phyloP scores from a whole-genome alignment of 257 asterid genomes.

The Ligustrum vulgare region DNA sequence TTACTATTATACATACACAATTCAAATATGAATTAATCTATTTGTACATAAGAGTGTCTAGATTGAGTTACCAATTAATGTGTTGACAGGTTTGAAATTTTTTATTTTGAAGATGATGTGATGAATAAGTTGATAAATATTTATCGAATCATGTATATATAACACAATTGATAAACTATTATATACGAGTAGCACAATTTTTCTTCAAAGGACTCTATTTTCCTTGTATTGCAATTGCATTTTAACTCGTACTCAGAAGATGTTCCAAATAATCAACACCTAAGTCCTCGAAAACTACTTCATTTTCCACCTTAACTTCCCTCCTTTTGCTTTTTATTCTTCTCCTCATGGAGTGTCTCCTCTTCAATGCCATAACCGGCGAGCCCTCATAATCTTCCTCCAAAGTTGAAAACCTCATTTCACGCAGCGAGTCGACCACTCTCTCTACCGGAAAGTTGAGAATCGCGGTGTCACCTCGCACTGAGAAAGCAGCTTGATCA shows the following conservation, averaged over 20 bases:
- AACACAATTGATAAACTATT: too few species aligned
- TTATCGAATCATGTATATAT: too few species aligned
- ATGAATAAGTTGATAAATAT: too few species aligned
- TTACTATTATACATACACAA: too few species aligned
- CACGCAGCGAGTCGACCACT: constrained; percentile 59
- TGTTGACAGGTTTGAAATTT: too few species aligned
- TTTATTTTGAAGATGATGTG: too few species aligned
- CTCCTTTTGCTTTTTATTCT: constrained; percentile 13
- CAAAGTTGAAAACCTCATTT: constrained; percentile 37
- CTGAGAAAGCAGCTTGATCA: constrained; percentile 80
- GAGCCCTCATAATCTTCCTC: constrained; percentile 43
- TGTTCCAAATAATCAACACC: constrained; percentile 76
- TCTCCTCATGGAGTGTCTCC: constrained; percentile 59
- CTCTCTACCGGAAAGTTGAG: constrained; percentile 72
- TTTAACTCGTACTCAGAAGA: constrained; percentile 42
- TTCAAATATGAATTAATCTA: too few species aligned
- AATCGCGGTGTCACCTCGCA: constrained; percentile 62
- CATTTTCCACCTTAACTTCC: constrained; percentile 43
- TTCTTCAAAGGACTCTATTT: too few species aligned
- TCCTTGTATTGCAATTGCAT: too few species aligned
- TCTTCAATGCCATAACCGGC: constrained; percentile 75
- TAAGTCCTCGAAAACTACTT: constrained; percentile 79
- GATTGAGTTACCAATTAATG: too few species aligned
- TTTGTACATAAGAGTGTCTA: too few species aligned
- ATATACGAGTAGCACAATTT: too few species aligned